A percentile compares a stretch with the other conserved stretches of the same genome.
Evolutionary conservation across 208 protist species (phyloP).

Genomic region (Trypanosomatidae sp.): DNA sequence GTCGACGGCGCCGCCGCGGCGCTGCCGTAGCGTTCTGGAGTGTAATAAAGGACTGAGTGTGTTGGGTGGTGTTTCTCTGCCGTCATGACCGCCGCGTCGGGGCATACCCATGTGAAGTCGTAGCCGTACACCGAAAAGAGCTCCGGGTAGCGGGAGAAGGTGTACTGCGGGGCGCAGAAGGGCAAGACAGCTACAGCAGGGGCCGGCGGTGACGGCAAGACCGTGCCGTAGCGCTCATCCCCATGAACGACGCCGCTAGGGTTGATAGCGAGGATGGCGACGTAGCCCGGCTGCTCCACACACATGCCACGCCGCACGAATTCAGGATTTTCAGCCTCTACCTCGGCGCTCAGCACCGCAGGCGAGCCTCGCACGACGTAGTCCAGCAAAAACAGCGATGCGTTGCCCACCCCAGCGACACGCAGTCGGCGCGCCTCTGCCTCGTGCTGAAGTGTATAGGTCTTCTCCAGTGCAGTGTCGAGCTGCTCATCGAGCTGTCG

Average conservation of each 20-base stretch:
- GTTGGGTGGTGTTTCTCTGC: conserved; percentile 47
- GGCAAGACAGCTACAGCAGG: conserved; percentile 68
- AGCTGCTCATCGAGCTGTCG: conserved; percentile 24
- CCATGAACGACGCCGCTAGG: conserved; percentile 49
- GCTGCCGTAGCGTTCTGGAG: conserved; percentile 19
- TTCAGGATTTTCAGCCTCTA: conserved; percentile 40
- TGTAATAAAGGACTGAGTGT: conserved; percentile 51
- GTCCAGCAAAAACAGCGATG: conserved; percentile 50
- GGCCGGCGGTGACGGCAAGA: conserved; percentile 30
- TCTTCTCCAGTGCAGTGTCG: conserved; percentile 18
- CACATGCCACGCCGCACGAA: conserved; percentile 74
- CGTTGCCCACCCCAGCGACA: conserved; percentile 31
- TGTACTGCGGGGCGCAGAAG: conserved; percentile 65
- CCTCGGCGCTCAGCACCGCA: conserved; percentile 18
- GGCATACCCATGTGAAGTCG: conserved; percentile 68
- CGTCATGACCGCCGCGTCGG: conserved; percentile 29
- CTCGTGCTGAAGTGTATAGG: conserved; percentile 30
- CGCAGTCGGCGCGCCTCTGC: conserved; percentile 19
- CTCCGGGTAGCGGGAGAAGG: conserved; percentile 77
- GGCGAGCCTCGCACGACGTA: conserved; percentile 42
- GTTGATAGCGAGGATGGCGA: conserved; percentile 60
- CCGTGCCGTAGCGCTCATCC: conserved; percentile 42
- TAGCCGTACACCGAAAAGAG: conserved; percentile 62
- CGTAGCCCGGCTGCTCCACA: conserved; percentile 26
- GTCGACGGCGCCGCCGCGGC: neutral